Evolutionary conservation across 2,329 filamentous ascomycete species (phyloP).

Genomic region (Drechslerella dactyloides): DNA sequence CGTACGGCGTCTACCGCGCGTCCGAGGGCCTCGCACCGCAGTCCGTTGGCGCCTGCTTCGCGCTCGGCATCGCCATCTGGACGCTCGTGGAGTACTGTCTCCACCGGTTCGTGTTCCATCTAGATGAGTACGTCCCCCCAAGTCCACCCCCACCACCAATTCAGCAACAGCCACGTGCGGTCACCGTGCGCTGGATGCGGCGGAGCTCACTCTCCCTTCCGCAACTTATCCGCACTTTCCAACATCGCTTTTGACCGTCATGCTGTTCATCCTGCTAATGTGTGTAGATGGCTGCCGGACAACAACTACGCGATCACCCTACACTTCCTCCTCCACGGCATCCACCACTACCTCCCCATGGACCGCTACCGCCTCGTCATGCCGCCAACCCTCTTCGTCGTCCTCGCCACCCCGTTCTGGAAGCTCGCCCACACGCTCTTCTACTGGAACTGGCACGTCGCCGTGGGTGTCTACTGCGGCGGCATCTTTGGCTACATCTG

Average conservation of each 20-base stretch:
- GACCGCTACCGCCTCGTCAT: conserved; percentile 96
- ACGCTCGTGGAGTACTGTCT: conserved; percentile 86
- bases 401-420: conserved; percentile 88
- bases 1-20: conserved; percentile 74
- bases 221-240: no score
- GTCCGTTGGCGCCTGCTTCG: conserved; percentile 65
- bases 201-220: no score
- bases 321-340: conserved; percentile 93
- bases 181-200: no score
- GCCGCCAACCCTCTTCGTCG: conserved; percentile 86
- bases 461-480: conserved; percentile 79
- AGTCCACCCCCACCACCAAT: conserved; percentile 5
- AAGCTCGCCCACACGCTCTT: conserved; percentile 84
- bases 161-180: neutral
- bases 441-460: conserved; percentile 82
- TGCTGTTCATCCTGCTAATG: neutral
- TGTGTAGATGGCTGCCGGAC: conserved; percentile 78
- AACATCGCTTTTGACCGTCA: no score
- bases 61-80: conserved; percentile 79
- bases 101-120: conserved; percentile 90
- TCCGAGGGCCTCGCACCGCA: conserved; percentile 64
- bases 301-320: conserved; percentile 83
- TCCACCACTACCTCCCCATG: conserved; percentile 98
- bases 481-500: conserved; percentile 94
- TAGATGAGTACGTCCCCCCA: conserved; percentile 74